Evolutionary conservation across 2,329 filamentous ascomycete species (phyloP), one percentile per base, ranked within the genome.

Genomic region (Monosporascus cannonballus): DNA sequence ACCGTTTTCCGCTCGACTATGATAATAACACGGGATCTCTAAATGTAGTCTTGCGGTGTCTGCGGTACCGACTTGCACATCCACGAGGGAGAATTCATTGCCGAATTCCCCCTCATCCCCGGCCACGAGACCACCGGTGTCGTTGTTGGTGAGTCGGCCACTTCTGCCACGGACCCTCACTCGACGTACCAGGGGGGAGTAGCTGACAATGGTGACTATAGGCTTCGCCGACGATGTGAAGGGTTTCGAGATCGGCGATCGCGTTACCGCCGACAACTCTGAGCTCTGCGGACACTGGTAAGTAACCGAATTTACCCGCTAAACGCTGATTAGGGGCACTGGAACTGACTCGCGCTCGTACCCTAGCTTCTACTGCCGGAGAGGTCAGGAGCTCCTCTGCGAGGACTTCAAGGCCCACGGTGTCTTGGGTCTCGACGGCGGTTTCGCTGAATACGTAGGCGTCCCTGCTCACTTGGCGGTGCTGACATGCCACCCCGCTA

Each of bases 101-200:
- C 73, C 58, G 73, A 84, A 71, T 86, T 86, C 64, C 84, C 84
- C 49, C 72, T 86, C 53, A 83, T 86, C 61, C 83, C 83, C 54
- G 83, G 84, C 48, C 85, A 88, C 61, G 85, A 88, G 67, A 86
- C 84, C 37, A 81, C 85, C 41, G 85, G 85, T 59, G 77, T 83
- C 37, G 76, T 88, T 51, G 84, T 80, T 34, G 81, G 64, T 68
- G 64, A 54, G 64, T 36, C 22, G 6, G 22, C 37, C 76, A 14
- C 64, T 81, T 39, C 80, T 80, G 47, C 74, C 74, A 56, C 64
- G 65, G 51, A 34, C 59, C 53, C 7, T 54, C 39, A 24, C 41
- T 27, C 38, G 27, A 54, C 37, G 6, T 46, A 42, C 8, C 20
- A 36, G 24, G 14, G 14, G 22, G 8, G 27, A 37, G 8, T 30